A percentile compares a stretch with the other conserved stretches of the same genome.
These are phyloP conservation scores for Favolaschia claudopus DNA, from an alignment of 768 basidiomycete genomes.

Conservation along the genomic window DNA sequence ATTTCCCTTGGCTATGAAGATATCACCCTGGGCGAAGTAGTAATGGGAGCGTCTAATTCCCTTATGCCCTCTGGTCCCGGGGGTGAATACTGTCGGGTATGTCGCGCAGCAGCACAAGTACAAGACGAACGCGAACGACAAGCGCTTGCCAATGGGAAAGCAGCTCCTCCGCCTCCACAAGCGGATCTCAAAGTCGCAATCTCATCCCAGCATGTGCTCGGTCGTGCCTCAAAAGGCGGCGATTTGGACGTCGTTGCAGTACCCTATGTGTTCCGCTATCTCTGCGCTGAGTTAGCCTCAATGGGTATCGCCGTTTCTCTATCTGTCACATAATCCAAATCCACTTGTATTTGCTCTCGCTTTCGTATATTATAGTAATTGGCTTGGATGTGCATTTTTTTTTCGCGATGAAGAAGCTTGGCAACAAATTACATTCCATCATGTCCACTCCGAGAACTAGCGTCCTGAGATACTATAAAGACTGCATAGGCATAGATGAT, in stretches of 20 bases:
- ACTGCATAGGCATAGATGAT: slow-evolving; percentile 10
- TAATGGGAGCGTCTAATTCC: slow-evolving; percentile 55
- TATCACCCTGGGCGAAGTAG: slow-evolving; percentile 71
- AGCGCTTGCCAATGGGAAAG: slow-evolving; percentile 63
- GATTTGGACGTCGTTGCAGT: slow-evolving; percentile 95
- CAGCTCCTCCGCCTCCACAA: slow-evolving; percentile 46
- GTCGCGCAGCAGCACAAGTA: slow-evolving; percentile 74
- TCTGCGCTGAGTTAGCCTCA: slow-evolving; percentile 95
- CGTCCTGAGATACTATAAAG: no score
- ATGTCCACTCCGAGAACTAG: no score
- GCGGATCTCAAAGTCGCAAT: slow-evolving; percentile 71
- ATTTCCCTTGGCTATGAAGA: slow-evolving; percentile 97
- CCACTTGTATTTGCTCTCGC: slow-evolving; percentile 14
- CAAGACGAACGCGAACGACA: slow-evolving; percentile 68
- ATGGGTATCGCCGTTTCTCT: slow-evolving; percentile 96
- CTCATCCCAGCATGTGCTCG: slow-evolving; percentile 71
- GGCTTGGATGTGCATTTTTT: no score
- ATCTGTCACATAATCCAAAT: slow-evolving; percentile 63
- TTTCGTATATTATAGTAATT: no score
- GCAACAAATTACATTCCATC: no score
- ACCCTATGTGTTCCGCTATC: slow-evolving; percentile 93
- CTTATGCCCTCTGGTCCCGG: slow-evolving; percentile 73
- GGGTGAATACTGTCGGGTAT: slow-evolving; percentile 97
- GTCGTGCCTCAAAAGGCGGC: slow-evolving; percentile 67
- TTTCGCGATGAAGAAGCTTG: no score